Evolutionary conservation across 1,284 basidiomycete species (phyloP).

Genomic region (Ceratobasidium sp.): DNA sequence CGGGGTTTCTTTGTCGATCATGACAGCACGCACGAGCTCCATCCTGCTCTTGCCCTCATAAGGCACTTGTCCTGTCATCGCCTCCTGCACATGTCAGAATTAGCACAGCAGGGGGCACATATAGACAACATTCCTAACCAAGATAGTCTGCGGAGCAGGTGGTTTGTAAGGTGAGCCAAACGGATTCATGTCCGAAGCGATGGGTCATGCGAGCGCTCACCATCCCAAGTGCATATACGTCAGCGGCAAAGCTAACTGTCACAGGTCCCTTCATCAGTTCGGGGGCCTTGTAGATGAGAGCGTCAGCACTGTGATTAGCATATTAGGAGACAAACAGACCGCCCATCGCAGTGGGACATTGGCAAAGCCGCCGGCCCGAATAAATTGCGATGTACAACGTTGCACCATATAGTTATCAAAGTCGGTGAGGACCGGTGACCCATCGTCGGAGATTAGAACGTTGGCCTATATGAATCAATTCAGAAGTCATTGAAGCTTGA

Average conservation of each 20-base stretch:
- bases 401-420: too few species aligned
- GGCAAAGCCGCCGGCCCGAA: too few species aligned
- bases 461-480: not conserved
- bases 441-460: slow-evolving; percentile 3
- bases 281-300: too few species aligned
- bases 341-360: too few species aligned
- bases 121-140: not conserved
- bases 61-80: slow-evolving; percentile 7
- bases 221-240: slow-evolving; percentile 31
- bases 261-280: not conserved
- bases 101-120: not conserved
- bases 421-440: slow-evolving; percentile 5
- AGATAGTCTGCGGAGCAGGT: too few species aligned
- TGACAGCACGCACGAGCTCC: not conserved
- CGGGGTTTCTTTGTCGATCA: not conserved
- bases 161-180: too few species aligned
- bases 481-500: too few species aligned
- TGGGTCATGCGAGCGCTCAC: not conserved
- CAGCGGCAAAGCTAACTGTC: not conserved
- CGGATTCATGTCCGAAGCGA: not conserved
- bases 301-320: too few species aligned
- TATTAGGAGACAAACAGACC: too few species aligned
- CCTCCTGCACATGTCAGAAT: not conserved
- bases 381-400: too few species aligned
- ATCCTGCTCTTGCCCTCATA: not conserved